Evolutionary conservation across 192 early-diverging fungal genomes (phyloP), one percentile per base, ranked within the genome.

Genomic region (Paraglomus occultum): DNA sequence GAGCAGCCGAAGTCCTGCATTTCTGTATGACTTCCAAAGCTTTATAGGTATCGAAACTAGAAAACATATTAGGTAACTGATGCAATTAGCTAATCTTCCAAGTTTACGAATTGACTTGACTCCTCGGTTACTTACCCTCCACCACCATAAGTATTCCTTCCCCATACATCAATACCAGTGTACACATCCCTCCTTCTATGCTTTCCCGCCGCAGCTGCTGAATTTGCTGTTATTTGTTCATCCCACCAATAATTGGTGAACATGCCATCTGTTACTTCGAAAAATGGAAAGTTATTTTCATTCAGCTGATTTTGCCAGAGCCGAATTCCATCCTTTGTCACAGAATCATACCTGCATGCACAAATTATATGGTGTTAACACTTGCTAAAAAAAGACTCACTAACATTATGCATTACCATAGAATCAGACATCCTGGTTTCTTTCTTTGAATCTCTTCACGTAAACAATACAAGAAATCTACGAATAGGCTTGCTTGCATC

Each of bases 81-180:
- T 53, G 54, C 43, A 12, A 3, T 51, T 51, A 15, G 11, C 2
- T 51, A 17, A 18, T 51, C 15, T 17, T 3, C 3, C 15, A 3
- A 3, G 51, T 51, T n/a, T 15, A 51, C 15, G 18, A 51, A 15
- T 51, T 51, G 3, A 17, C 18, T 0, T 17, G 22, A 48, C 7
- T 22, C 8, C 23, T 22, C 8, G 40, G 20, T 8, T 38, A 9
- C 22, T 49, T 50, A 85, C 2, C 81, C 80, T 10, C 85, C 85
- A 9, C 80, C 85, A 15, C 85, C 86, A 71, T 73, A 87, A 2
- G 80, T 87, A 44, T 75, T 77, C 20, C 88, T 64, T 0, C 88
- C 88, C 84, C 85, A 90, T 45, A 89, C 82, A 72, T 90, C 88
- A 9, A 82, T 88, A 0, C 88, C 88, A 39, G 80, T 82, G 53